Evolutionary conservation across 2,329 filamentous ascomycete species (phyloP), one percentile per base, ranked within the genome.

Genomic region (Exophiala oligosperma): DNA sequence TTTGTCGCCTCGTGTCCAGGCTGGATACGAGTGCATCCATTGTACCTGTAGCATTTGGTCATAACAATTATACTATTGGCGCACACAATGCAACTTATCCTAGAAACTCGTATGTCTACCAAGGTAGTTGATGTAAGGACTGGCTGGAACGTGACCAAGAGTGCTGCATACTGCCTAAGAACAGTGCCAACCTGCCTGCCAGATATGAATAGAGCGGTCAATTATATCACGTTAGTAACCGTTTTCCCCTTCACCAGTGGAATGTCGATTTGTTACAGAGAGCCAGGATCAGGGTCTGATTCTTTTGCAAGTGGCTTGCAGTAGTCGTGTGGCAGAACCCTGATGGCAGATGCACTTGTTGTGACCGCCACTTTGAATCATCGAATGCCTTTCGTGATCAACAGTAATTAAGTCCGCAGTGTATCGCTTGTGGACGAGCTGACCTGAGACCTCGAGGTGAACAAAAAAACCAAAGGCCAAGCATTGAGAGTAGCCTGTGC

Each of bases 281-380:
- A 23, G 7, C 48, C 41, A 48, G 52, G 59, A 54, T 56, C 52
- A 54, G 48, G 44, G 48, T 35, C 46, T 53, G 55, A 29, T 28
- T 29, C 47, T 32, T 50, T 47, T 44, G 49, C 38, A 54, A 40
- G 57, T 57, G 50, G 60, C 54, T 57, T 57, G 60, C 60, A 62
- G 57, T 62, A 62, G 60, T 49, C 57, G 23, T 50, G 47, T 37
- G 47, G 54, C 47, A 52, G 41, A 12, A 55, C 41, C 46, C 41
- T 57, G 52, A 23, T 38, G 50, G 49, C 49, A 52, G 40, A 29
- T 46, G 41, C 52, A 38, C 37, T 43, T n/a, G 8, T 52, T 41
- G 60, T 62, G 56, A 62, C 60, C 60, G 60, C 60, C 50, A 57
- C 54, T 62, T 57, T 54, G 17, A 17, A 40, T 17, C 24, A 38